A percentile compares a stretch with the other conserved stretches of the same genome.
These are phyloP conservation scores for Volutella citrinella DNA, from an alignment of 2,329 filamentous ascomycete species.

Conservation along the genomic window DNA sequence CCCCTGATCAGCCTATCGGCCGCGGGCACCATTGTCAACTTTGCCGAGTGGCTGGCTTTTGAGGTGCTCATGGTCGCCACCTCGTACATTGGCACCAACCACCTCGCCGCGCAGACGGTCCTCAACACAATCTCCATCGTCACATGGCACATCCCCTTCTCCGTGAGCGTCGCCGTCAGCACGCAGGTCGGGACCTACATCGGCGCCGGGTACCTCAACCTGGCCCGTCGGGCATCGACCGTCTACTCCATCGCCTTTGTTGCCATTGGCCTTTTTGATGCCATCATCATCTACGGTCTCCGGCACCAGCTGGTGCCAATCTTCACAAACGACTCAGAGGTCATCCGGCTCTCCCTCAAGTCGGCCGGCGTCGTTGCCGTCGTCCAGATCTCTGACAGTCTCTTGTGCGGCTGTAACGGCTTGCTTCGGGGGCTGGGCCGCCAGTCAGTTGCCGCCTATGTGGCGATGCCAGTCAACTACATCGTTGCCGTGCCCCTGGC, in stretches of 20 bases:
- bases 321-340: constrained; percentile 8
- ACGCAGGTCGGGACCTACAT: constrained; percentile 88
- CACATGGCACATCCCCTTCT: constrained; percentile 86
- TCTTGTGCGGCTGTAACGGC: constrained; percentile 15
- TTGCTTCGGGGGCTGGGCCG: constrained; percentile 11
- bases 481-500: constrained; percentile 13
- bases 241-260: constrained; percentile 13
- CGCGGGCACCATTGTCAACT: constrained; percentile 85
- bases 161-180: constrained; percentile 80
- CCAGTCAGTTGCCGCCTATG: constrained; percentile 13
- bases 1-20: constrained; percentile 78
- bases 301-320: constrained; percentile 9
- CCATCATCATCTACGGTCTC: constrained; percentile 3
- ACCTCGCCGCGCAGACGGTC: constrained; percentile 82
- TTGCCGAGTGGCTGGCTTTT: constrained; percentile 86
- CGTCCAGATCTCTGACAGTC: constrained; percentile 10
- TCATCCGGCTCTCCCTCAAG: constrained; percentile 3
- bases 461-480: constrained; percentile 16
- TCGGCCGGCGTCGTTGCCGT: constrained; percentile 9
- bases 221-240: constrained; percentile 39
- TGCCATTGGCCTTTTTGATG: constrained; percentile 8
- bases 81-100: constrained; percentile 70
- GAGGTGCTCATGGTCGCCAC: constrained; percentile 79
- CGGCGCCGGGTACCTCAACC: constrained; percentile 75
- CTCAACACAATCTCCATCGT: constrained; percentile 72